Evolutionary conservation across 192 early-diverging fungal species (phyloP).

Genomic region (Linnemannia elongata): DNA sequence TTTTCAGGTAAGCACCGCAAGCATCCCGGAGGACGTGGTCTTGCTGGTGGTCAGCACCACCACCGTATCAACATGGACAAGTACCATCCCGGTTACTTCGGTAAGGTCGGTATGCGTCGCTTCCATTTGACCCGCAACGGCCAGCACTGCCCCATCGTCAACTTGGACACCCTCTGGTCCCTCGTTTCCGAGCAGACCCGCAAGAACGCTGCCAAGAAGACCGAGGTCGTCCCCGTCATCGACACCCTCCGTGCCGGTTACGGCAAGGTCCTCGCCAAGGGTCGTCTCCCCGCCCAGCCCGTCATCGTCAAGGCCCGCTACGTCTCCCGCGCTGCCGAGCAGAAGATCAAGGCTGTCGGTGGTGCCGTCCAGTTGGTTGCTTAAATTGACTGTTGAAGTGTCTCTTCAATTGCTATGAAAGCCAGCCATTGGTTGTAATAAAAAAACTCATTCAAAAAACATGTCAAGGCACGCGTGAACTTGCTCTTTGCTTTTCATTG

Average conservation of each 20-base stretch:
- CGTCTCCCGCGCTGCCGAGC: slow-evolving; percentile 93
- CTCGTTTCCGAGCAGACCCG: slow-evolving; percentile 90
- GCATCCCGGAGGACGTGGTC: slow-evolving; percentile 99
- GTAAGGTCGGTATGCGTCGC: slow-evolving; percentile 99
- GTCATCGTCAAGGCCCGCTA: slow-evolving; percentile 96
- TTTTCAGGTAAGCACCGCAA: slow-evolving; percentile 94
- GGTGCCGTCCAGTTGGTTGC: slow-evolving; percentile 80
- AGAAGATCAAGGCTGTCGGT: slow-evolving; percentile 99
- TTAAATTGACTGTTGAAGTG: slow-evolving; percentile 62
- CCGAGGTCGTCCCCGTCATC: slow-evolving; percentile 93
- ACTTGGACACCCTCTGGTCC: slow-evolving; percentile 95
- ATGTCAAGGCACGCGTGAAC: too few species aligned
- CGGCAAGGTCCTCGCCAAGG: slow-evolving; percentile 97
- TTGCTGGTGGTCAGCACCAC: slow-evolving; percentile 99
- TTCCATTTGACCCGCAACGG: slow-evolving; percentile 97
- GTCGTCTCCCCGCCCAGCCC: slow-evolving; percentile 87
- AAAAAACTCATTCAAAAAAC: slow-evolving; percentile 20
- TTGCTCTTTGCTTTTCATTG: too few species aligned
- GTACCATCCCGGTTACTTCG: slow-evolving; percentile 99
- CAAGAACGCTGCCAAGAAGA: slow-evolving; percentile 83
- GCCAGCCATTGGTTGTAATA: slow-evolving; percentile 75
- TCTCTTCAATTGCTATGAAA: slow-evolving; percentile 71
- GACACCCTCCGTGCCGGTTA: slow-evolving; percentile 86
- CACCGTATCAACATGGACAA: slow-evolving; percentile 99
- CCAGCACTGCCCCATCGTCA: slow-evolving; percentile 89